A percentile compares a stretch with the other conserved stretches of the same genome.
Conservation (phyloP, 2,329 filamentous ascomycete genomes). For the Ophiocordyceps robertsii region DNA sequence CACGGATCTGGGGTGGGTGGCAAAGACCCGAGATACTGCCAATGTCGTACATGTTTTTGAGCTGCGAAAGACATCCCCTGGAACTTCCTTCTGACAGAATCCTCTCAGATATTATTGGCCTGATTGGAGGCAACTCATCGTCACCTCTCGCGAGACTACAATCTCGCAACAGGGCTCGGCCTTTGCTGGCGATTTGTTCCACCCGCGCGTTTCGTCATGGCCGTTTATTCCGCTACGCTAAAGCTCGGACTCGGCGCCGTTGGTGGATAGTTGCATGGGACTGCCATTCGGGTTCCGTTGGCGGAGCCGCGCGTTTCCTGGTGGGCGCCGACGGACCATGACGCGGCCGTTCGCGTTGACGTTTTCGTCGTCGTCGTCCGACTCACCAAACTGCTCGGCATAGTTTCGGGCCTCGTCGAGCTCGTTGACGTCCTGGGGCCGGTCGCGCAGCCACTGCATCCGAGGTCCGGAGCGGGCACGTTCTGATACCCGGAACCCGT, state of each 20-base stretch:
- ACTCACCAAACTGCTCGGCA: conserved; percentile 38
- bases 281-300: conserved; percentile 38
- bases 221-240: conserved; percentile 9
- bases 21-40: too few relatives aligned
- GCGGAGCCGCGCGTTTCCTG: conserved; percentile 26
- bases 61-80: too few relatives aligned
- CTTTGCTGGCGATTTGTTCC: conserved; percentile 1
- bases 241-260: conserved; percentile 44
- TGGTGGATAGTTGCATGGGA: conserved; percentile 41
- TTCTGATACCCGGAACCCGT: conserved; percentile 91
- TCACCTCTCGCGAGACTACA: not conserved
- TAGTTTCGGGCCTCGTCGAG: conserved; percentile 63
- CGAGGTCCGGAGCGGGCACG: conserved; percentile 77
- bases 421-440: conserved; percentile 66
- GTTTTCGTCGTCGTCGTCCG: conserved; percentile 47
- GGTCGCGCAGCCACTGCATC: conserved; percentile 91
- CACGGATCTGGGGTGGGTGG: too few relatives aligned
- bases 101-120: too few relatives aligned
- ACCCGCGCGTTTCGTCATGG: not conserved
- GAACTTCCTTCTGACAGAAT: too few relatives aligned
- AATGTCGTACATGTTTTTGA: too few relatives aligned
- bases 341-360: conserved; percentile 30
- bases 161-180: not conserved
- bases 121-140: not conserved
- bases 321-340: conserved; percentile 28